Conservation (phyloP, 1,284 basidiomycete species). For the Apiotrichum domesticum region DNA sequence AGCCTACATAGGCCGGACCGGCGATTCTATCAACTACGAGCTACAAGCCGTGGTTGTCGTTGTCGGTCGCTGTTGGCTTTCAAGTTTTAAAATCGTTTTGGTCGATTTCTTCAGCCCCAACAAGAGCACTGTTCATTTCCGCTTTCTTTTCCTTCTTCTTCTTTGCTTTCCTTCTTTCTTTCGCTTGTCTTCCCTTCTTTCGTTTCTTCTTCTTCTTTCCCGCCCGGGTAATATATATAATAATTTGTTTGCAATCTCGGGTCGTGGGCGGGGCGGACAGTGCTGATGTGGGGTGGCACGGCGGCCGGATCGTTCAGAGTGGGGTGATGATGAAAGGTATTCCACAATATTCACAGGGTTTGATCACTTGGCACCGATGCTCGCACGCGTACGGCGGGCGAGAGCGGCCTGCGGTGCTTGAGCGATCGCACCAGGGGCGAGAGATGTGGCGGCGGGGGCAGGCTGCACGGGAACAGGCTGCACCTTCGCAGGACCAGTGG, state of each 20-base stretch:
- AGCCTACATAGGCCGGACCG: neutral
- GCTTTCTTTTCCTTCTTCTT: neutral
- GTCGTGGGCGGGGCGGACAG: neutral
- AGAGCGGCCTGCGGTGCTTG: neutral
- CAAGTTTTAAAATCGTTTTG: too few species aligned
- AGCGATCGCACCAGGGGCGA: neutral
- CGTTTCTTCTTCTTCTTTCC: neutral
- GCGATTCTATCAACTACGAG: neutral
- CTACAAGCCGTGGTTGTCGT: neutral
- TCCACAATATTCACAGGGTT: too few species aligned
- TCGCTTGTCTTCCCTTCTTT: neutral
- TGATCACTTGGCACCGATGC: conserved; percentile 7
- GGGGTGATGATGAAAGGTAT: too few species aligned
- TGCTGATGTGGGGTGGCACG: too few species aligned
- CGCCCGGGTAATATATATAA: neutral
- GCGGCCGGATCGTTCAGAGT: neutral
- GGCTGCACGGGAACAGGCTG: too few species aligned
- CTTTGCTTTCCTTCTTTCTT: neutral
- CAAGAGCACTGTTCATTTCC: neutral
- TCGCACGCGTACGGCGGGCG: conserved; percentile 3
- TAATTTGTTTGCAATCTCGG: neutral
- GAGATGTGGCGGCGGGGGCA: neutral
- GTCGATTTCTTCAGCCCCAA: neutral
- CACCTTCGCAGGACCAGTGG: too few species aligned
- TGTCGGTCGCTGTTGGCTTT: too few species aligned